Evolutionary conservation across 2,329 filamentous ascomycete genomes (phyloP).

Genomic region (Corynespora cassiicola): DNA sequence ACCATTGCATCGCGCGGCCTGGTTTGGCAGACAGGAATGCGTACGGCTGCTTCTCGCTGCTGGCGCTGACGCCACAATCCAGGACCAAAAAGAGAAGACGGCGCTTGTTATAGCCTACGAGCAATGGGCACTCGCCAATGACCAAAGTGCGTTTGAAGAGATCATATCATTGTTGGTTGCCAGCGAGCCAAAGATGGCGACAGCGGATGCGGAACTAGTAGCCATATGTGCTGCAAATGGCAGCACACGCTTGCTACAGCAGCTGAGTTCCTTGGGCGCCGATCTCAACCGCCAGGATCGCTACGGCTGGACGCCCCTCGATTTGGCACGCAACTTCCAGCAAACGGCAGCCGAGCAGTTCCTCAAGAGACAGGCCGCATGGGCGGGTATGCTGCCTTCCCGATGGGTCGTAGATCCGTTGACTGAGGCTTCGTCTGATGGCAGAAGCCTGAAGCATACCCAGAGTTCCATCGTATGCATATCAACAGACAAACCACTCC

Average conservation of each 20-base stretch:
- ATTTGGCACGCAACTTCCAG: conserved; percentile 12
- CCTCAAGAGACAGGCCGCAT: conserved; percentile 12
- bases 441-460: conserved; percentile 2
- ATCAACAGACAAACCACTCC: conserved; percentile 15
- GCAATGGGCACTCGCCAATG: conserved; percentile 11
- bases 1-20: conserved; percentile 18
- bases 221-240: conserved; percentile 17
- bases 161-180: conserved; percentile 11
- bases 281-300: conserved; percentile 15
- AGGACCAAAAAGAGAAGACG: conserved; percentile 14
- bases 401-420: conserved; percentile 3
- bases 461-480: conserved; percentile 2
- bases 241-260: conserved; percentile 13
- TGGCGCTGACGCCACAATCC: conserved; percentile 11
- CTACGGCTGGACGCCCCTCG: conserved; percentile 17
- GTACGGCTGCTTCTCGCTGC: conserved; percentile 15
- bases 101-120: conserved; percentile 11
- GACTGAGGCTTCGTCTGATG: conserved; percentile 1
- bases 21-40: conserved; percentile 11
- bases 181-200: conserved; percentile 5
- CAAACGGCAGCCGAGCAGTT: conserved; percentile 6
- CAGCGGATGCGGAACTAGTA: conserved; percentile 12
- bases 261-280: conserved; percentile 9
- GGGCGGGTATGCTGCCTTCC: conserved; percentile 10
- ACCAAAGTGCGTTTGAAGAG: conserved; percentile 11